These are phyloP conservation scores for Suillus weaverae DNA, from an alignment of 768 basidiomycete genomes.

Conservation along the genomic window DNA sequence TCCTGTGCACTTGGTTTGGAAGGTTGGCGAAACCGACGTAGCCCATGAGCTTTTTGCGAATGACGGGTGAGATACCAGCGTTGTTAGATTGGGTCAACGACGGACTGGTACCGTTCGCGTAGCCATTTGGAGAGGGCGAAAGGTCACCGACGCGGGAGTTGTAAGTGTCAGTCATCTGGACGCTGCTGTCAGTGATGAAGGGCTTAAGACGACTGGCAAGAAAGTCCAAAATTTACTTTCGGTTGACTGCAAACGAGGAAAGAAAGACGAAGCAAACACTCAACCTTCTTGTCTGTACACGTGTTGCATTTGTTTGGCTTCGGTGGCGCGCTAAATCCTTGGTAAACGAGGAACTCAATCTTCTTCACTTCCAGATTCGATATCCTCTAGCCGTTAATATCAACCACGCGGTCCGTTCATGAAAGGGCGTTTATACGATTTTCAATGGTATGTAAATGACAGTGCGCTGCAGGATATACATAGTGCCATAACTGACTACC, in stretches of 20 bases:
- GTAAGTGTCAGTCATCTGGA: constrained; percentile 77
- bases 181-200: constrained; percentile 21
- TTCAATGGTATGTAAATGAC: not conserved
- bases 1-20: constrained; percentile 98
- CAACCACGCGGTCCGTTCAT: not conserved
- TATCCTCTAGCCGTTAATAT: not conserved
- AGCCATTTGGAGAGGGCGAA: constrained; percentile 53
- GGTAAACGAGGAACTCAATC: not conserved
- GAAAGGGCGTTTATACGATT: constrained; percentile 6
- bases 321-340: constrained; percentile 27
- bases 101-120: constrained; percentile 62
- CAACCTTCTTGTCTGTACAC: constrained; percentile 19
- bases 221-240: constrained; percentile 48
- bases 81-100: constrained; percentile 46
- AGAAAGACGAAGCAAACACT: constrained; percentile 37
- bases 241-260: constrained; percentile 51
- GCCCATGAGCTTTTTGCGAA: constrained; percentile 92
- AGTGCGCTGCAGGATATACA: constrained; percentile 8
- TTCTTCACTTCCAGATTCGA: constrained; percentile 4
- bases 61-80: constrained; percentile 38
- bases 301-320: constrained; percentile 36
- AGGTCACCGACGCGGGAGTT: constrained; percentile 68
- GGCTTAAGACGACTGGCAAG: constrained; percentile 17
- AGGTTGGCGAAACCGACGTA: constrained; percentile 97
- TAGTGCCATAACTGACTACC: constrained; percentile 5